phyloP scores from a whole-genome alignment of 1,284 basidiomycete genomes.

The Ceraceosorus guamensis region DNA sequence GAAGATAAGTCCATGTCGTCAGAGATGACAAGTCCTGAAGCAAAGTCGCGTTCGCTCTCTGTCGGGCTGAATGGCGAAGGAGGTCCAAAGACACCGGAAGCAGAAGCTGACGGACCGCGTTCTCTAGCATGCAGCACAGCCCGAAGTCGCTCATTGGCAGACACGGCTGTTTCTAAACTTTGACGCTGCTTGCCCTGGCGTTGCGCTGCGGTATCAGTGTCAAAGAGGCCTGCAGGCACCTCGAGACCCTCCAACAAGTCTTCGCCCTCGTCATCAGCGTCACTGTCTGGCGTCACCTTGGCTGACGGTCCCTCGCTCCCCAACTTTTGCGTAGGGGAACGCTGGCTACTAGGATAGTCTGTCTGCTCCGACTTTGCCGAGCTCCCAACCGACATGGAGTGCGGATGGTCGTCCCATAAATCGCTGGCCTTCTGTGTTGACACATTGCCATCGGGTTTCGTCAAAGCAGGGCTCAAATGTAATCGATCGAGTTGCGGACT shows the following conservation, averaged over 20 bases:
- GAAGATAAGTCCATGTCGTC: conserved; percentile 37
- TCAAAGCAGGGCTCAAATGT: conserved; percentile 23
- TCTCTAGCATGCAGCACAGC: conserved; percentile 25
- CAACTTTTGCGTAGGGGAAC: too few species aligned
- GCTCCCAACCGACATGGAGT: too few species aligned
- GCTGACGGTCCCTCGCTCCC: too few species aligned
- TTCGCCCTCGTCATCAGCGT: conserved; percentile 28
- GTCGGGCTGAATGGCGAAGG: not conserved
- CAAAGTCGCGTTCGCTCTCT: conserved; percentile 20
- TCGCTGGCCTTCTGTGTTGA: too few species aligned
- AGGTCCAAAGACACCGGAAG: too few species aligned
- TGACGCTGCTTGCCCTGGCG: too few species aligned
- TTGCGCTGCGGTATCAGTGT: too few species aligned
- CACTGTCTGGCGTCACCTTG: too few species aligned
- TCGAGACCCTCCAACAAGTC: conserved; percentile 27
- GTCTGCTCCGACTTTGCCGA: too few species aligned
- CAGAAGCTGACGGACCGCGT: conserved; percentile 7
- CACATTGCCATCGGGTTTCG: too few species aligned
- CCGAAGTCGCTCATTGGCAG: conserved; percentile 17
- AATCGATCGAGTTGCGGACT: conserved; percentile 21
- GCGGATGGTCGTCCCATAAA: too few species aligned
- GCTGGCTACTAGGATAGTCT: too few species aligned
- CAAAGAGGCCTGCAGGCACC: conserved; percentile 26
- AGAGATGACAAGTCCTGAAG: conserved; percentile 31
- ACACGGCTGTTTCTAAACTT: not conserved